Evolutionary conservation across 148 eudicot genomes (phyloP).

Genomic region (Dysphania ambrosioides): DNA sequence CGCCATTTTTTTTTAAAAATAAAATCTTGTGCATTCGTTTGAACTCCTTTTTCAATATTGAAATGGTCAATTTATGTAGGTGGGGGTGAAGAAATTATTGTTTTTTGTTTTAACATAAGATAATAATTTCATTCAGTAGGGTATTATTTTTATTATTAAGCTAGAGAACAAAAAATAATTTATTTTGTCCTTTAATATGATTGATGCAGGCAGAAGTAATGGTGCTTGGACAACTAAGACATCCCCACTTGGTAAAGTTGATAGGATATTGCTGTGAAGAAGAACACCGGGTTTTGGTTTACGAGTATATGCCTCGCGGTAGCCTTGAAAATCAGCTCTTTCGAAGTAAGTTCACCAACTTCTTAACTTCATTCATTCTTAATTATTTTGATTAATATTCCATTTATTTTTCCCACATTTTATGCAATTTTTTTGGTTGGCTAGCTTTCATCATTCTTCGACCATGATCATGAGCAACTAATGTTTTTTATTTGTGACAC

Average conservation of each 20-base stretch:
- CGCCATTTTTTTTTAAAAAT: too few species aligned
- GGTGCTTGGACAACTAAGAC: conserved; percentile 37
- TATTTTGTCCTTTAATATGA: neutral
- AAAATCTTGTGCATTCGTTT: too few species aligned
- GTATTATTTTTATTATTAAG: too few species aligned
- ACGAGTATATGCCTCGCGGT: conserved; percentile 40
- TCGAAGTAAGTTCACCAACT: conserved; percentile 26
- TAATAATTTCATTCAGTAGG: neutral
- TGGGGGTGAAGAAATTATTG: too few species aligned
- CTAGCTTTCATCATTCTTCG: neutral
- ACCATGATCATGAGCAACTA: neutral
- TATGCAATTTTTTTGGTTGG: neutral
- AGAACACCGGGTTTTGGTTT: conserved; percentile 37
- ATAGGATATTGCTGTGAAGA: conserved; percentile 45
- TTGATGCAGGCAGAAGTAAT: conserved; percentile 31
- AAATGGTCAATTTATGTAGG: too few species aligned
- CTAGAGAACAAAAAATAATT: conserved; percentile 7
- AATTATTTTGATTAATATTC: neutral
- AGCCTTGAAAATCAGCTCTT: conserved; percentile 43
- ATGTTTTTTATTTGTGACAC: conserved; percentile 4
- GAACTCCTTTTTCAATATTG: too few species aligned
- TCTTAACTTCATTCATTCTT: too few species aligned
- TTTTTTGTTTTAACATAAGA: too few species aligned
- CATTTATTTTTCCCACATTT: neutral
- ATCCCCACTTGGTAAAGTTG: conserved; percentile 41